Evolutionary conservation across 805 yeast species (phyloP).

Genomic region (Lipomyces yamanashiensis): DNA sequence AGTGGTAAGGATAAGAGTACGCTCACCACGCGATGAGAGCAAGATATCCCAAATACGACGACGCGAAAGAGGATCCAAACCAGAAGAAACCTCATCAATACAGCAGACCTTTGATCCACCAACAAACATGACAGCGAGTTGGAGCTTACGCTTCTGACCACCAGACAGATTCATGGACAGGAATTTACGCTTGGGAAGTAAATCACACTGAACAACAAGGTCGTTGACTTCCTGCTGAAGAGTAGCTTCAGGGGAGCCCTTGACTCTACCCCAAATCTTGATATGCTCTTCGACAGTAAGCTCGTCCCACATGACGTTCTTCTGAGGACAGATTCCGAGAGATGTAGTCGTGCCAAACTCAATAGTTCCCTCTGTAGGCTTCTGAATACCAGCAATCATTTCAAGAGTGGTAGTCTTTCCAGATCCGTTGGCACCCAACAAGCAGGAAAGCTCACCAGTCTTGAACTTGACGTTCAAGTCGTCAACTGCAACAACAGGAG

Average conservation of each 20-base stretch:
- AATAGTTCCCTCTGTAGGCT: slow-evolving; percentile 41
- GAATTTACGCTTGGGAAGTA: slow-evolving; percentile 38
- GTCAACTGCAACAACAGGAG: slow-evolving; percentile 43
- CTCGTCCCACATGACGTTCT: slow-evolving; percentile 46
- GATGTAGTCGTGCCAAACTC: slow-evolving; percentile 37
- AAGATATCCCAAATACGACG: slow-evolving; percentile 47
- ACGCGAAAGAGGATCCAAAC: slow-evolving; percentile 46
- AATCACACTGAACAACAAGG: slow-evolving; percentile 43
- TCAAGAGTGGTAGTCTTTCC: slow-evolving; percentile 49
- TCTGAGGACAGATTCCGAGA: slow-evolving; percentile 47
- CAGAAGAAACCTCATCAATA: slow-evolving; percentile 48
- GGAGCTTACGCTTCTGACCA: slow-evolving; percentile 47
- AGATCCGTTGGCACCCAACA: slow-evolving; percentile 48
- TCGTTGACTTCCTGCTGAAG: slow-evolving; percentile 32
- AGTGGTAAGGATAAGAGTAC: slow-evolving; percentile 44
- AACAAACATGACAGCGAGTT: slow-evolving; percentile 46
- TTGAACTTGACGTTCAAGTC: slow-evolving; percentile 41
- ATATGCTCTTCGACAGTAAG: slow-evolving; percentile 46
- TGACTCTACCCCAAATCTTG: slow-evolving; percentile 45
- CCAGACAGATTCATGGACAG: slow-evolving; percentile 42
- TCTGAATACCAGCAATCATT: slow-evolving; percentile 46
- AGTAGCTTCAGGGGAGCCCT: slow-evolving; percentile 38
- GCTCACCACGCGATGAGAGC: slow-evolving; percentile 41
- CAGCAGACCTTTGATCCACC: slow-evolving; percentile 47
- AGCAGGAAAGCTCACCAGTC: slow-evolving; percentile 44